Base-by-base conservation (phyloP, 441 rosid species). In the Gossypium lobatum region DNA sequence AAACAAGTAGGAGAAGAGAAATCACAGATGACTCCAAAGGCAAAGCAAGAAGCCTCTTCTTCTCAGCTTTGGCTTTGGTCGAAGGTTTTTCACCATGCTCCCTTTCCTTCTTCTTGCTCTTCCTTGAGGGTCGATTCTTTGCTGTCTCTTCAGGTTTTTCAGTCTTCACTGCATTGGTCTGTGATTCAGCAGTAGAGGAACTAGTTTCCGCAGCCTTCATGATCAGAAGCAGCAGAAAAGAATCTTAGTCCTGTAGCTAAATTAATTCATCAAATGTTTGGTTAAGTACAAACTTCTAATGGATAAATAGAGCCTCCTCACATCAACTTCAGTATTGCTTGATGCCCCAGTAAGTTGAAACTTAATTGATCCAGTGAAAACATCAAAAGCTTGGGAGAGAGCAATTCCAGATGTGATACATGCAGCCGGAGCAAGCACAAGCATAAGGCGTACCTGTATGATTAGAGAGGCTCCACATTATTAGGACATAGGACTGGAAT, bases 391-490 rank as follows among this genome's bases (percentile, higher is more conserved):
- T 84, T 96, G 95, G 77, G 99, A 96, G 61, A 96, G 93, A 71
- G 99, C 97, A 76, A 96, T 96, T 72, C 99, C 99, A 87, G 99
- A 96, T 93, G 88, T 83, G 79, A 96, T 92, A 83, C 99, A 96
- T 72, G 99, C 99, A 64, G 99, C 99, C 70, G 99, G 99, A 84
- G 99, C 99, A 88, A 96, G 81, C 46, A 96, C 99, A 72, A 96
- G 98, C 99, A 96, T 96, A 79, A 96, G 88, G 59, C 98, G 99
- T 64, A 96, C 99, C 99, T 96, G 83, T 63, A 80, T 74, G 26
- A 79, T 70, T 53, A 77, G 73, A 42, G 78, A 70, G 25, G 46
- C 37, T 61, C 57, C 23, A 46, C 65, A 39, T 25, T 48, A 55
- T 39, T 31, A 42, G 37, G 34, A 65, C 2, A 68, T 46, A 55